Evolutionary conservation across 495 filamentous ascomycete genomes (phyloP).

Genomic region (Rusavskia elegans): DNA sequence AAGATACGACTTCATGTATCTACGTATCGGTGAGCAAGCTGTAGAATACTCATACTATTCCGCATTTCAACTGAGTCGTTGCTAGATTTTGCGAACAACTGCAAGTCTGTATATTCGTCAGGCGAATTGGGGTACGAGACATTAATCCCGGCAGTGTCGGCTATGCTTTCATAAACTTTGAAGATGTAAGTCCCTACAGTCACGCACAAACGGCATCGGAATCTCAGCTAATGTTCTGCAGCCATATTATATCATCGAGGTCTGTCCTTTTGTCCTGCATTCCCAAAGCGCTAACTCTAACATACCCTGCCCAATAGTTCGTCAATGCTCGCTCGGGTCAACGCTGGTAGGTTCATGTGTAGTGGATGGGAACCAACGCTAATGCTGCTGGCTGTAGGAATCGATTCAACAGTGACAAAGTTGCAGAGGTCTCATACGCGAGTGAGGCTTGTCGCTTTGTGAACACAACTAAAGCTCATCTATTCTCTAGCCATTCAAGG

Average conservation of each 20-base stretch:
- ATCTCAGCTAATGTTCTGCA: slow-evolving; percentile 22
- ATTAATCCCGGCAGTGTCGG: slow-evolving; percentile 50
- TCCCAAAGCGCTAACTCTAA: slow-evolving; percentile 15
- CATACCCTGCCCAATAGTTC: slow-evolving; percentile 35
- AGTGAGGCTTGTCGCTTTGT: slow-evolving; percentile 39
- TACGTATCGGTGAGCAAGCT: slow-evolving; percentile 56
- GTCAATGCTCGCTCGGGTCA: slow-evolving; percentile 53
- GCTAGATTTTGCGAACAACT: slow-evolving; percentile 67
- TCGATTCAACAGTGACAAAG: slow-evolving; percentile 67
- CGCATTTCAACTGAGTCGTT: slow-evolving; percentile 1
- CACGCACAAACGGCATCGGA: not conserved
- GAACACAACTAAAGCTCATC: slow-evolving; percentile 11
- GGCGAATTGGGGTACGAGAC: not conserved
- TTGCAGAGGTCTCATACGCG: slow-evolving; percentile 84
- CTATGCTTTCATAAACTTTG: slow-evolving; percentile 96
- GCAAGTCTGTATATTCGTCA: slow-evolving; percentile 47
- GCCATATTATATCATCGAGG: slow-evolving; percentile 59
- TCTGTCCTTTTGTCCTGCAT: slow-evolving; percentile 15
- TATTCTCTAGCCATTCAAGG: slow-evolving; percentile 64
- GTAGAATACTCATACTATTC: not conserved
- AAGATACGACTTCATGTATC: slow-evolving; percentile 86
- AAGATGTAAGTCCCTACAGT: slow-evolving; percentile 40
- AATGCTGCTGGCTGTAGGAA: slow-evolving; percentile 34
- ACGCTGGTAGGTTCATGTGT: slow-evolving; percentile 37
- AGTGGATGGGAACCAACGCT: not conserved